phyloP scores from a whole-genome alignment of 371 early-diverging fungal species.

The Apophysomyces sp. region DNA sequence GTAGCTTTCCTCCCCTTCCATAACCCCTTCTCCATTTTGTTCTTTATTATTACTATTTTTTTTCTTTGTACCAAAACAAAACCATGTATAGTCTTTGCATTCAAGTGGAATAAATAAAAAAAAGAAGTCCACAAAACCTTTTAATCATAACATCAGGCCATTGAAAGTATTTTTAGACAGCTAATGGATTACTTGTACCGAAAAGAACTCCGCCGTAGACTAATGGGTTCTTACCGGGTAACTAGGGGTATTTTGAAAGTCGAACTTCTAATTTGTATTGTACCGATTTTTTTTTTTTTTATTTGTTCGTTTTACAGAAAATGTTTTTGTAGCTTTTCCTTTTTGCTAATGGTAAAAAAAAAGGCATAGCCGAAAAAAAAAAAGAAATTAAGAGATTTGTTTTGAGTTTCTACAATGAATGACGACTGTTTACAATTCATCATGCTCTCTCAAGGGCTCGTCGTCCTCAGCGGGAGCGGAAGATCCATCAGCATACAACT shows the following conservation, averaged over 20 bases:
- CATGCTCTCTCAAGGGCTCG: conserved; percentile 71
- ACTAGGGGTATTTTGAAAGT: too few relatives aligned
- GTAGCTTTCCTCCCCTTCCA: too few relatives aligned
- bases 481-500: conserved; percentile 70
- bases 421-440: conserved; percentile 65
- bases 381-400: not conserved
- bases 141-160: too few relatives aligned
- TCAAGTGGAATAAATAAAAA: not conserved
- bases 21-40: too few relatives aligned
- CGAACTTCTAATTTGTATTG: not conserved
- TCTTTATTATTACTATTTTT: not conserved
- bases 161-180: too few relatives aligned
- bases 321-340: not conserved
- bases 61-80: not conserved
- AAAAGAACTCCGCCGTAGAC: too few relatives aligned
- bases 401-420: not conserved
- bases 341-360: not conserved
- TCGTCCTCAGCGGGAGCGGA: conserved; percentile 54
- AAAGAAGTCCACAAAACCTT: too few relatives aligned
- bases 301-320: not conserved
- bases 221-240: too few relatives aligned
- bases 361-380: not conserved
- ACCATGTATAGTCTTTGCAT: not conserved
- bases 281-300: not conserved
- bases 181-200: too few relatives aligned